Evolutionary conservation across 306 rosid species (phyloP).

Genomic region (Rubus idaeus): DNA sequence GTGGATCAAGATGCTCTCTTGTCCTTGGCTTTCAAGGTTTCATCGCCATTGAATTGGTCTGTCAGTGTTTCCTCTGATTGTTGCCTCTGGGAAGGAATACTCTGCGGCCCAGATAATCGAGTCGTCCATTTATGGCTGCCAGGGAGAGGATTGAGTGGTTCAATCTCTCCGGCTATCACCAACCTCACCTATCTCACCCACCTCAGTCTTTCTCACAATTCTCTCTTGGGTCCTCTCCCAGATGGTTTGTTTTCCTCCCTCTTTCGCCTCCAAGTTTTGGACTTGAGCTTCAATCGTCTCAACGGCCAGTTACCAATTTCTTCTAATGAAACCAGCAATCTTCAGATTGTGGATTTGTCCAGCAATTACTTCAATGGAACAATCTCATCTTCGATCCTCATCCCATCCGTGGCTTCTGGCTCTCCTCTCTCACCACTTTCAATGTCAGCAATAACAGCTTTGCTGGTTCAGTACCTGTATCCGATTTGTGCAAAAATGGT

Average conservation of each 20-base stretch:
- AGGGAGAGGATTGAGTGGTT: constrained; percentile 52
- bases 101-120: constrained; percentile 36
- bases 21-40: constrained; percentile 34
- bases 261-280: not conserved
- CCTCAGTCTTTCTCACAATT: not conserved
- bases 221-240: not conserved
- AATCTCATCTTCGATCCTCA: constrained; percentile 38
- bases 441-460: constrained; percentile 84
- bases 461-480: constrained; percentile 56
- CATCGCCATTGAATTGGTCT: constrained; percentile 60
- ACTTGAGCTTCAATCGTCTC: constrained; percentile 9
- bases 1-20: constrained; percentile 51
- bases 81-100: constrained; percentile 76
- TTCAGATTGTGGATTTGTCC: constrained; percentile 61
- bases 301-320: not conserved
- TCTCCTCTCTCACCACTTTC: constrained; percentile 47
- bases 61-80: constrained; percentile 47
- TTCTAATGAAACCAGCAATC: not conserved
- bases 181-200: constrained; percentile 4
- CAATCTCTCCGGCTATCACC: constrained; percentile 35
- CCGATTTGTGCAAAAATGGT: constrained; percentile 41
- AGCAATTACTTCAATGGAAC: constrained; percentile 64
- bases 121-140: constrained; percentile 56
- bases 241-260: not conserved
- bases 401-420: constrained; percentile 28